Evolutionary conservation across 352 stramenopile genomes (phyloP).

Genomic region (Pythium utonaiense): DNA sequence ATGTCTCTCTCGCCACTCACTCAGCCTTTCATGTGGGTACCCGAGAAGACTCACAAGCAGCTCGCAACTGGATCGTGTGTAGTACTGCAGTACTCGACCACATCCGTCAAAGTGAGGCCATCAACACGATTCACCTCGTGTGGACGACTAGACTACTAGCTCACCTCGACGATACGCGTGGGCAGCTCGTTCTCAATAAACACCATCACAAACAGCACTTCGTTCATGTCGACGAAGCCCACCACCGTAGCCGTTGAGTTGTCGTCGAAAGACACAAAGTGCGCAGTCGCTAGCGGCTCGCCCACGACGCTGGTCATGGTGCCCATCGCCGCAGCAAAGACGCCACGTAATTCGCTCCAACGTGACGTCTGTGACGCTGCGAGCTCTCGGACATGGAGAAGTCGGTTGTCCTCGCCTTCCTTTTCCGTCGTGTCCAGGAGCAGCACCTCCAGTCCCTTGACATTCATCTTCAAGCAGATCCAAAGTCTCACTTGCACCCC

Average conservation of each 20-base stretch:
- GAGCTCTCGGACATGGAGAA: slow-evolving; percentile 35
- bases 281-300: slow-evolving; percentile 34
- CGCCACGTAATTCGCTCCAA: slow-evolving; percentile 48
- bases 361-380: background rate
- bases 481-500: background rate
- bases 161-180: slow-evolving; percentile 24
- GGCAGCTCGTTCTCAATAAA: slow-evolving; percentile 27
- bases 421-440: slow-evolving; percentile 62
- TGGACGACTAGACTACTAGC: background rate
- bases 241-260: slow-evolving; percentile 14
- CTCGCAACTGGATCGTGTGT: slow-evolving; percentile 46
- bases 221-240: slow-evolving; percentile 44
- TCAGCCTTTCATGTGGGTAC: slow-evolving; percentile 40
- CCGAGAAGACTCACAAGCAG: slow-evolving; percentile 51
- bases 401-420: slow-evolving; percentile 64
- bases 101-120: no score
- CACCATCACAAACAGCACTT: slow-evolving; percentile 54
- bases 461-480: background rate
- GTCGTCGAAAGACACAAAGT: slow-evolving; percentile 22
- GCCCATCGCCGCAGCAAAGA: slow-evolving; percentile 55
- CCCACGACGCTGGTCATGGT: slow-evolving; percentile 44
- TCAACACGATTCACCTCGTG: background rate
- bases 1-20: slow-evolving; percentile 12
- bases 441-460: slow-evolving; percentile 40
- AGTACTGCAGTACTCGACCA: slow-evolving; percentile 53